These are phyloP conservation scores for Diplosphaera chodatii DNA, from an alignment of 139 green algal species.

Conservation along the genomic window DNA sequence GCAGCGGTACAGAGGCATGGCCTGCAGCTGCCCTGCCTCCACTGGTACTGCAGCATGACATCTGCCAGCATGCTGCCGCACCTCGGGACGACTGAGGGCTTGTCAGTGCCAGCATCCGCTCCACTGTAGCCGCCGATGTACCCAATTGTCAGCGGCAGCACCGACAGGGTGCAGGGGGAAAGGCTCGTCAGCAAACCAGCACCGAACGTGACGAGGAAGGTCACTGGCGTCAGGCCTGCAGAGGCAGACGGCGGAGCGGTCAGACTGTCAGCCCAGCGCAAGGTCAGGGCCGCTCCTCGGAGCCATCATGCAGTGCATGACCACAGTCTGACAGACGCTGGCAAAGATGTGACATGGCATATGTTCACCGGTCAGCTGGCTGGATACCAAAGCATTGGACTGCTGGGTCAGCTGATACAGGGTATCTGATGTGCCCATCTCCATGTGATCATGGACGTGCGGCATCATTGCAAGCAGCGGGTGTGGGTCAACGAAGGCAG, in stretches of 20 bases:
- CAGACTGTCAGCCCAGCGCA: too few species aligned
- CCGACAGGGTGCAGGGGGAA: constrained; percentile 85
- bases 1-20: too few species aligned
- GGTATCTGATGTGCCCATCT: not conserved
- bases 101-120: not conserved
- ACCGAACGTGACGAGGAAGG: constrained; percentile 57
- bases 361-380: not conserved
- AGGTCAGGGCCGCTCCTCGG: too few species aligned
- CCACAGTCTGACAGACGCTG: too few species aligned
- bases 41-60: too few species aligned
- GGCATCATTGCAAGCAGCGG: not conserved
- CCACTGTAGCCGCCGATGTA: constrained; percentile 79
- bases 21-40: too few species aligned
- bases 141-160: constrained; percentile 84
- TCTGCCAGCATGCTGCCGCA: too few species aligned
- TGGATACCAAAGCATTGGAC: not conserved
- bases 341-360: too few species aligned
- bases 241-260: too few species aligned
- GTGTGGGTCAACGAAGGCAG: too few species aligned
- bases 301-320: too few species aligned
- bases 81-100: constrained; percentile 4
- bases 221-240: constrained; percentile 56
- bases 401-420: not conserved
- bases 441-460: too few species aligned
- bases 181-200: constrained; percentile 89